Conservation (phyloP, 192 early-diverging fungal species). For the Coemansia sp. region DNA sequence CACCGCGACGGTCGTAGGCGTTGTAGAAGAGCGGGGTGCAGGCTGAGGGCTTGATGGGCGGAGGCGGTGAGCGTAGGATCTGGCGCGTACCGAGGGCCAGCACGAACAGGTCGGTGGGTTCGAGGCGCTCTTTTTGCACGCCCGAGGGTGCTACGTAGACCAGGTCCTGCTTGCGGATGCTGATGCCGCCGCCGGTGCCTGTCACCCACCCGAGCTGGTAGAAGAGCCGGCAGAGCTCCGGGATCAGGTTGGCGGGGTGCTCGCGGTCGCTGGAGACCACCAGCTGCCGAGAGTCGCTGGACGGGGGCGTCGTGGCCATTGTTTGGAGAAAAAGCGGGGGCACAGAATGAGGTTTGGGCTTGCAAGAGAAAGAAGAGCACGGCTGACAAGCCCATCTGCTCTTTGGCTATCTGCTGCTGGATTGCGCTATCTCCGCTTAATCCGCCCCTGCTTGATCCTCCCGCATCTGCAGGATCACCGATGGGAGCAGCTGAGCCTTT, state of each 20-base stretch:
- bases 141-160: slow-evolving; percentile 91
- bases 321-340: too few relatives aligned
- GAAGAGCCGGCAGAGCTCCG: slow-evolving; percentile 85
- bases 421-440: too few relatives aligned
- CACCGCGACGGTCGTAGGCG: slow-evolving; percentile 78
- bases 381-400: too few relatives aligned
- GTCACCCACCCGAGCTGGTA: slow-evolving; percentile 94
- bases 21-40: slow-evolving; percentile 96
- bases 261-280: slow-evolving; percentile 56
- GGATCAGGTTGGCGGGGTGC: slow-evolving; percentile 85
- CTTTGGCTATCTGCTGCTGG: too few relatives aligned
- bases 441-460: too few relatives aligned
- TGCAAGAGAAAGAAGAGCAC: background rate
- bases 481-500: too few relatives aligned
- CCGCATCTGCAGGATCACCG: too few relatives aligned
- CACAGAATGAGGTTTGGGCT: background rate
- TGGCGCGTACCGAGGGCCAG: slow-evolving; percentile 57
- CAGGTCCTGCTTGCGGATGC: slow-evolving; percentile 66
- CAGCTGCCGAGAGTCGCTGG: too few relatives aligned
- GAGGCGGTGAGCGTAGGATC: slow-evolving; percentile 65
- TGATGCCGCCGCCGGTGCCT: slow-evolving; percentile 90
- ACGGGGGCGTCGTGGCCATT: too few relatives aligned
- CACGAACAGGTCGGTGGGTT: slow-evolving; percentile 81
- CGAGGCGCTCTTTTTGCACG: slow-evolving; percentile 94
- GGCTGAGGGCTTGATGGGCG: slow-evolving; percentile 75